These are phyloP conservation scores for Apophysomyces ossiformis DNA, from an alignment of 371 early-diverging fungal species.

Conservation along the genomic window DNA sequence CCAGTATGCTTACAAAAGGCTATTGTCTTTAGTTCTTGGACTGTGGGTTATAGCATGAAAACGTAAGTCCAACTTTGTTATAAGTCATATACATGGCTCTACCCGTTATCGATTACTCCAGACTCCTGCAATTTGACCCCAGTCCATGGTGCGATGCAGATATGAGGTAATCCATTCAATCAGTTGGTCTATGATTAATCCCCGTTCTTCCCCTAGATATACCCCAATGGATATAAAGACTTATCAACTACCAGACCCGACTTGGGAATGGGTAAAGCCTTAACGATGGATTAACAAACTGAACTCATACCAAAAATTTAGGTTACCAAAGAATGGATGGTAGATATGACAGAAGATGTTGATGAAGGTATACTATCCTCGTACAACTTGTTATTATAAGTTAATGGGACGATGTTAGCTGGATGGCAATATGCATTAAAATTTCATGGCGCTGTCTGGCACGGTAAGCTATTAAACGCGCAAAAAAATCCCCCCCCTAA, in stretches of 20 bases:
- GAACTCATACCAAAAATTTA: not conserved
- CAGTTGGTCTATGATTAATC: not conserved
- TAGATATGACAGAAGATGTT: constrained; percentile 72
- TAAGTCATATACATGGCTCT: not conserved
- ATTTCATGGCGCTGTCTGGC: constrained; percentile 54
- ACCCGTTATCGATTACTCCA: constrained; percentile 7
- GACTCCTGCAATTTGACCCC: constrained; percentile 64
- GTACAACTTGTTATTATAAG: not conserved
- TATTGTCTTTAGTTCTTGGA: constrained; percentile 42
- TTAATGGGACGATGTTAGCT: constrained; percentile 21
- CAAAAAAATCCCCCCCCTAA: not conserved
- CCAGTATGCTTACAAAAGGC: not conserved
- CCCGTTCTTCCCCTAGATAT: constrained; percentile 29
- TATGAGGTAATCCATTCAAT: constrained; percentile 39
- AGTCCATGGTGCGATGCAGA: constrained; percentile 64
- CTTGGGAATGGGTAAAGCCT: constrained; percentile 65
- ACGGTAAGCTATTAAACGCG: constrained; percentile 31
- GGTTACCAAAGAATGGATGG: constrained; percentile 63
- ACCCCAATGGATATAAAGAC: constrained; percentile 58
- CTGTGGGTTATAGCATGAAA: constrained; percentile 65
- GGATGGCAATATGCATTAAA: constrained; percentile 59
- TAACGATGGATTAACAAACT: not conserved
- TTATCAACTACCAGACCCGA: constrained; percentile 64
- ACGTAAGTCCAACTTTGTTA: constrained; percentile 30
- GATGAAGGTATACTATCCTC: constrained; percentile 49